Evolutionary conservation across 2,329 filamentous ascomycete genomes (phyloP), one percentile per base, ranked within the genome.

Genomic region (Penicillium hesseltinei): DNA sequence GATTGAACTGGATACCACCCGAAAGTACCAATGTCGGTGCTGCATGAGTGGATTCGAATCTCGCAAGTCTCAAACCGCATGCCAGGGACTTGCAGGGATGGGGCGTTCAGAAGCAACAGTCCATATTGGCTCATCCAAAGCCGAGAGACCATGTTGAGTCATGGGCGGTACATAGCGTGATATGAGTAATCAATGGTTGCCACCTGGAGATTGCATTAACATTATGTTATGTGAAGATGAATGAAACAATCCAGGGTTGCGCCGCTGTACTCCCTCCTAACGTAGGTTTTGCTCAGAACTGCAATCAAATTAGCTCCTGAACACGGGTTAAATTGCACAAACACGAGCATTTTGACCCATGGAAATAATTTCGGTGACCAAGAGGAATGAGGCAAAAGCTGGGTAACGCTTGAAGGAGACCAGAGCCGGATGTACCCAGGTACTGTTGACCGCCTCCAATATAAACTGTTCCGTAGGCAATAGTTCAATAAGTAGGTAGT

Each of bases 1-100:
- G 3, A 17, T n/a, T 15, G 13, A 21, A 19, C 21, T 39, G 31
- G 23, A 52, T 52, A 52, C 40, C 35, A 27, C 1, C 31, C 39
- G 38, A 50, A 38, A 3, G 4, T 5, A 23, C 10, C 9, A 49
- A 49, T n/a, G 38, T 42, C 19, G 43, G 11, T 23, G 43, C 25
- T 19, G 21, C 13, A 7, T 11, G 35, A 47, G 48, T 56, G 54
- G 31, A 33, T 36, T 31, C 19, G 39, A 11, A 9, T 33, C 23
- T 39, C 21, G 23, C 25, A 35, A 47, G 54, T 56, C 54, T 47
- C 42, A 53, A 13, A 35, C 21, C 42, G 49, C 42, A 53, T 19
- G 15, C 54, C 33, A 29, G 42, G 54, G 54, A 53, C 21, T 29
- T 47, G 49, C 48, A 35, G 21, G 40, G 54, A 15, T 40, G 13